These are phyloP conservation scores for Rhizopogon rudus DNA, from an alignment of 768 basidiomycete genomes.

Conservation along the genomic window DNA sequence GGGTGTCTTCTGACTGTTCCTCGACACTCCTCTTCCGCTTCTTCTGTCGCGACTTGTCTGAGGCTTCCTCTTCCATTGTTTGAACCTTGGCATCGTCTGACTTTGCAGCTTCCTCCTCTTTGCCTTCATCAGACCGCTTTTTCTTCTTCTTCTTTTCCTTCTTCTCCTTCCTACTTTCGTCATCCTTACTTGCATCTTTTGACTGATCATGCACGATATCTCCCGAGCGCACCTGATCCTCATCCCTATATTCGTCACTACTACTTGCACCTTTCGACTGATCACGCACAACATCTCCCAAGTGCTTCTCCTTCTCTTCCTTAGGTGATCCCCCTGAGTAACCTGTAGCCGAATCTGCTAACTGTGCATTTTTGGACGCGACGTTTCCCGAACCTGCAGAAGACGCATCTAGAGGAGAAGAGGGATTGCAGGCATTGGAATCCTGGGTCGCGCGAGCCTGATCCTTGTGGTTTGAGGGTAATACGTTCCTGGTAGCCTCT, in stretches of 20 bases:
- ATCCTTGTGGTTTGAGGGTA: not conserved
- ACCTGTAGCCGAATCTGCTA: not conserved
- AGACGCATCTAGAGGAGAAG: not conserved
- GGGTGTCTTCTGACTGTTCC: not conserved
- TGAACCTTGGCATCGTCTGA: not conserved
- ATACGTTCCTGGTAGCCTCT: not conserved
- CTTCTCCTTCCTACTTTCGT: not conserved
- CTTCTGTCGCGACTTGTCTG: not conserved
- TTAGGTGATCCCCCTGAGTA: conserved; percentile 6
- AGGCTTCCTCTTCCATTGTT: not conserved
- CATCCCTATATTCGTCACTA: conserved; percentile 1
- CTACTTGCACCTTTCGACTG: not conserved
- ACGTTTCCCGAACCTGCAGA: not conserved
- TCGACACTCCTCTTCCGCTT: not conserved
- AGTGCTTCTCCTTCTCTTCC: conserved; percentile 13
- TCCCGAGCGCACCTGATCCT: conserved; percentile 6
- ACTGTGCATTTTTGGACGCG: not conserved
- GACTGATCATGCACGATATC: conserved; percentile 1
- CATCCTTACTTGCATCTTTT: not conserved
- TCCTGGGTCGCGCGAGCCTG: not conserved
- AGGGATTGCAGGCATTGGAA: not conserved
- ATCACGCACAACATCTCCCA: conserved; percentile 1
- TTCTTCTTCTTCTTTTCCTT: conserved; percentile 9
- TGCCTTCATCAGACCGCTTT: conserved; percentile 1
- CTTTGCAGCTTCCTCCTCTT: conserved; percentile 1